Evolutionary conservation across 306 rosid species (phyloP).

Genomic region (Lathyrus oleraceus): DNA sequence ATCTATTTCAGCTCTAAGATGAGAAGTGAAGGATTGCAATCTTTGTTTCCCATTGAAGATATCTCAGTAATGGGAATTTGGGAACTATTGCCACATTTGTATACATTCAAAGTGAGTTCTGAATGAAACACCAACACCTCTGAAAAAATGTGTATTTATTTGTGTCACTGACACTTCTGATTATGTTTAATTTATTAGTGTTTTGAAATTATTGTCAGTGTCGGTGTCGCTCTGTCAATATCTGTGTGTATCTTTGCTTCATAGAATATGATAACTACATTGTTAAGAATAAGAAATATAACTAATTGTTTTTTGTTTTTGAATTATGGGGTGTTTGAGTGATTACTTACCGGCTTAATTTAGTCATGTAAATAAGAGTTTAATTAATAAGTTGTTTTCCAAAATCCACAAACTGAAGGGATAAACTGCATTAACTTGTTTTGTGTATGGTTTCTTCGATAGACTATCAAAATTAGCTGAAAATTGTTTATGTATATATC

Average conservation of each 20-base stretch:
- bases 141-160: too few relatives aligned
- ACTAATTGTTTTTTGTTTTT: background rate
- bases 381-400: background rate
- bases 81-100: slow-evolving; percentile 83
- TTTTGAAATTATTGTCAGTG: too few relatives aligned
- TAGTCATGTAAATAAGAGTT: background rate
- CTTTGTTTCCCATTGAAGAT: slow-evolving; percentile 79
- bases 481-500: too few relatives aligned
- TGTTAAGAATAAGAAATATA: background rate
- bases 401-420: background rate
- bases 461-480: too few relatives aligned
- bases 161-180: too few relatives aligned
- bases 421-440: background rate
- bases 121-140: background rate
- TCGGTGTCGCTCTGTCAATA: too few relatives aligned
- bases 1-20: slow-evolving; percentile 66
- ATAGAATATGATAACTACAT: background rate
- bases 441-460: background rate
- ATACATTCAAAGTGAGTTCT: slow-evolving; percentile 67
- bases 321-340: background rate
- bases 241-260: too few relatives aligned
- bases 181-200: too few relatives aligned
- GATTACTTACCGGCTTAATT: background rate
- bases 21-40: slow-evolving; percentile 67
- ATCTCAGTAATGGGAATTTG: slow-evolving; percentile 90